Conservation (phyloP, 192 early-diverging fungal genomes). For the Podila clonocystis region DNA sequence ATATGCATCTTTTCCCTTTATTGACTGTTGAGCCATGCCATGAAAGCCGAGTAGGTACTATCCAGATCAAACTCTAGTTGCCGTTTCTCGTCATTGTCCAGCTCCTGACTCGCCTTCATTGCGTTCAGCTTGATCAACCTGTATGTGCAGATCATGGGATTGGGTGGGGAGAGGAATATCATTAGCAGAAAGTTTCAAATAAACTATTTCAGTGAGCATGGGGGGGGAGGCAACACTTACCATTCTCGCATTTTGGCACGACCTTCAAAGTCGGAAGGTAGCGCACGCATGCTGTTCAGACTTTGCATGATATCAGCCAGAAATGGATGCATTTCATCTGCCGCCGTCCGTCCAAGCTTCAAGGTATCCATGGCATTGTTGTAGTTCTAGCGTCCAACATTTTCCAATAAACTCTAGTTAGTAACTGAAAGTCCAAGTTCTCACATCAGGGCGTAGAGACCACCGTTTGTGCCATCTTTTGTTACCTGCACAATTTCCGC, state of each 20-base stretch:
- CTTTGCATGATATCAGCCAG: slow-evolving; percentile 88
- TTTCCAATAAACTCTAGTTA: no score
- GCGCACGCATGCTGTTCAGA: slow-evolving; percentile 80
- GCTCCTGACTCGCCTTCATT: slow-evolving; percentile 93
- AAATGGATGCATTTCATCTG: slow-evolving; percentile 91
- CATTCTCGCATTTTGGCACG: slow-evolving; percentile 88
- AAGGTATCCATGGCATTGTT: slow-evolving; percentile 94
- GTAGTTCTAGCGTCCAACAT: slow-evolving; percentile 65
- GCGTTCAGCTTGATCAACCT: slow-evolving; percentile 86
- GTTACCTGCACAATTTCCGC: slow-evolving; percentile 77
- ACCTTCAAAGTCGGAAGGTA: slow-evolving; percentile 85
- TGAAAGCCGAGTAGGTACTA: slow-evolving; percentile 73
- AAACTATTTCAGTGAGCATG: no score
- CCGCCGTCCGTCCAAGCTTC: slow-evolving; percentile 82
- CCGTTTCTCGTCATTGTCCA: slow-evolving; percentile 85
- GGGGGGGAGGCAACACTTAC: slow-evolving; percentile 27
- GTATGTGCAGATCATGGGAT: neutral
- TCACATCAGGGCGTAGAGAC: neutral
- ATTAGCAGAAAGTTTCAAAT: neutral
- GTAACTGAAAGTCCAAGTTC: no score
- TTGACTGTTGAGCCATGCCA: slow-evolving; percentile 54
- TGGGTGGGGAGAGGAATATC: no score
- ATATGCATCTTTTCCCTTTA: slow-evolving; percentile 1
- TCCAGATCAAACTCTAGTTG: slow-evolving; percentile 96
- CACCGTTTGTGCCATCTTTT: neutral